Conservation (phyloP, 2,329 filamentous ascomycete species). For the Diaporthe velutina region DNA sequence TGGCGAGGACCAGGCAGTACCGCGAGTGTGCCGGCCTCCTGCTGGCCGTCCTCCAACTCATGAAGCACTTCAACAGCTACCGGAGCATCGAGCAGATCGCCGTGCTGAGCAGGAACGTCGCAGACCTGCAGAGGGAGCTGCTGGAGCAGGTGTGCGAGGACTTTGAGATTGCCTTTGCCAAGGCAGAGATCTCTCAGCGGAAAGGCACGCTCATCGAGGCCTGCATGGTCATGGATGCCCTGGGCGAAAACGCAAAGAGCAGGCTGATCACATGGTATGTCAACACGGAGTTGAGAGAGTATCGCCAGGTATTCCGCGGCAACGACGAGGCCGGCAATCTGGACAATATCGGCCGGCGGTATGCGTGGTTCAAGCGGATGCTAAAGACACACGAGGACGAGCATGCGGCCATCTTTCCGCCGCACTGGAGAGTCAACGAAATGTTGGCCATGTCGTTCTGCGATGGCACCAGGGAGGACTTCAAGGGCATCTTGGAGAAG, state of each 20-base stretch:
- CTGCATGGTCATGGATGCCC: constrained; percentile 92
- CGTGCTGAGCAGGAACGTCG: constrained; percentile 89
- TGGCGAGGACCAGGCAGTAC: constrained; percentile 91
- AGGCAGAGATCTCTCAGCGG: constrained; percentile 81
- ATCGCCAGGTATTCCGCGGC: constrained; percentile 93
- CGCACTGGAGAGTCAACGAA: constrained; percentile 91
- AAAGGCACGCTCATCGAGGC: constrained; percentile 84
- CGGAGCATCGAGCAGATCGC: constrained; percentile 98
- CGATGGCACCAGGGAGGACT: constrained; percentile 95
- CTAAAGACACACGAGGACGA: constrained; percentile 96
- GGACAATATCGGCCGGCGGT: constrained; percentile 95
- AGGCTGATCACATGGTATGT: constrained; percentile 96
- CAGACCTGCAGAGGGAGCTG: constrained; percentile 91
- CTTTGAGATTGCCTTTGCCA: constrained; percentile 95
- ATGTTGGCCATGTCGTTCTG: constrained; percentile 92
- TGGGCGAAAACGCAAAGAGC: constrained; percentile 87
- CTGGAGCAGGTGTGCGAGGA: constrained; percentile 99
- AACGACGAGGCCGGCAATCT: constrained; percentile 96
- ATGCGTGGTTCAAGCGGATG: constrained; percentile 97
- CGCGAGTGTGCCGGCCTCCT: constrained; percentile 93
- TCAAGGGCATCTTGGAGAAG: constrained; percentile 90
- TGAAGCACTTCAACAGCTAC: constrained; percentile 99
- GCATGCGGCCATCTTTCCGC: constrained; percentile 88
- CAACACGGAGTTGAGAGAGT: constrained; percentile 96
- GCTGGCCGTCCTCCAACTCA: constrained; percentile 95